Evolutionary conservation across 164 flowering plant genomes (phyloP).

Genomic region (Nymphaea thermarum): DNA sequence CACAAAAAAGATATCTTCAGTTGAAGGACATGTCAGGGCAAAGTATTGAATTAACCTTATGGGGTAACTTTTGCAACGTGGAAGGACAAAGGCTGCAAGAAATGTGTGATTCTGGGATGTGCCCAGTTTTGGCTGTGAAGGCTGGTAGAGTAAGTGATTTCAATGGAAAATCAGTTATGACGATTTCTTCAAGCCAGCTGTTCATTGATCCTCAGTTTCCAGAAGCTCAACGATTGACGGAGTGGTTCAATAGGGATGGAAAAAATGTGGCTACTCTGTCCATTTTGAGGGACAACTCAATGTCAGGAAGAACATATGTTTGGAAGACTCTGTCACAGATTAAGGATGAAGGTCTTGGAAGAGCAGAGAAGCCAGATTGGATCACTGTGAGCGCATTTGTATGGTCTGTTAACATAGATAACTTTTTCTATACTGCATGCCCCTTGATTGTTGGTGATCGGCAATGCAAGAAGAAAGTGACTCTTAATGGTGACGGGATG

Average conservation of each 20-base stretch:
- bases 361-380: too few species aligned
- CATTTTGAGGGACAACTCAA: constrained; percentile 46
- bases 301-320: constrained; percentile 31
- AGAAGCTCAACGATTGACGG: constrained; percentile 49
- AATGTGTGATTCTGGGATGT: constrained; percentile 52
- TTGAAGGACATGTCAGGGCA: constrained; percentile 68
- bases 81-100: constrained; percentile 84
- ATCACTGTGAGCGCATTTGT: too few species aligned
- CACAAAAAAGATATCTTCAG: constrained; percentile 63
- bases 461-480: too few species aligned
- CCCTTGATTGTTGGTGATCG: too few species aligned
- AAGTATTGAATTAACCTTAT: constrained; percentile 74
- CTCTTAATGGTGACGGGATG: too few species aligned
- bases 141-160: constrained; percentile 88
- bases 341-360: too few species aligned
- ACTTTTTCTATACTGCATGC: too few species aligned
- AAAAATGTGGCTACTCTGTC: constrained; percentile 47
- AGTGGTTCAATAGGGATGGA: constrained; percentile 77
- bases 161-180: constrained; percentile 84
- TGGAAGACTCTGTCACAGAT: too few species aligned
- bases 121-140: constrained; percentile 80
- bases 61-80: constrained; percentile 93
- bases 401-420: too few species aligned
- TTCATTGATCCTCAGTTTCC: constrained; percentile 79
- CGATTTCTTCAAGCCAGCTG: constrained; percentile 79